Base-by-base conservation (phyloP, 225 moss, liverwort and hornwort species). In the Antitrichia curtipendula region DNA sequence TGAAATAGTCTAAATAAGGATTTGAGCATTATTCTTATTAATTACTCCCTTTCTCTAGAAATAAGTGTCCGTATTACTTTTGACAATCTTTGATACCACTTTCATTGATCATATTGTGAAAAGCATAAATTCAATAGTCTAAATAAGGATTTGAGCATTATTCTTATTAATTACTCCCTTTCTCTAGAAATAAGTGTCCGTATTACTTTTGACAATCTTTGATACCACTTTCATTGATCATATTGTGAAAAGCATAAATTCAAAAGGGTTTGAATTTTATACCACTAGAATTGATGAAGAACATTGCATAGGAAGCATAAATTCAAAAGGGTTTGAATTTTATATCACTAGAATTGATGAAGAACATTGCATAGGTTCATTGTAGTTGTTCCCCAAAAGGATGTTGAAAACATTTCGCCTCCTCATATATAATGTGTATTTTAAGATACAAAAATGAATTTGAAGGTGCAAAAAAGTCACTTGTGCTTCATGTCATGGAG, bases 101-200 rank as follows among this genome's bases (percentile, higher is more conserved):
- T 69, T 24, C 22, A 12, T 40, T 24, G 25, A 13, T 40, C 8
- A 40, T 40, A 6, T 25, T 41, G 23, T 69, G 7, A 40, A 70
- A 69, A 49, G 47, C 47, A 49, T 49, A 10, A 49, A 49, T 10
- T 49, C n/a, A n/a, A n/a, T n/a, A n/a, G n/a, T n/a, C n/a, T n/a
- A n/a, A n/a, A n/a, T n/a, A 34, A 22, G 22, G 45, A 45, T 45
- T 8, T 45, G 45, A 45, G 8, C 22, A 52, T 22, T 14, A 7
- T 22, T 34, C 5, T 3, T 53, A 22, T 12, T n/a, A n/a, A n/a
- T n/a, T 53, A 36, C 5, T 75, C 13, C 5, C 3, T 21, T 2
- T 1, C 0, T 5, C 1, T 0, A 23, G 0, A 53, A 75, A 21
- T 21, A 29, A 29, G 47, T 47, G 6, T 73, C 0, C 1, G 0